A percentile compares a stretch with the other conserved stretches of the same genome.
phyloP scores from a whole-genome alignment of 495 filamentous ascomycete genomes.

The Penicillium cosmopolitanum region DNA sequence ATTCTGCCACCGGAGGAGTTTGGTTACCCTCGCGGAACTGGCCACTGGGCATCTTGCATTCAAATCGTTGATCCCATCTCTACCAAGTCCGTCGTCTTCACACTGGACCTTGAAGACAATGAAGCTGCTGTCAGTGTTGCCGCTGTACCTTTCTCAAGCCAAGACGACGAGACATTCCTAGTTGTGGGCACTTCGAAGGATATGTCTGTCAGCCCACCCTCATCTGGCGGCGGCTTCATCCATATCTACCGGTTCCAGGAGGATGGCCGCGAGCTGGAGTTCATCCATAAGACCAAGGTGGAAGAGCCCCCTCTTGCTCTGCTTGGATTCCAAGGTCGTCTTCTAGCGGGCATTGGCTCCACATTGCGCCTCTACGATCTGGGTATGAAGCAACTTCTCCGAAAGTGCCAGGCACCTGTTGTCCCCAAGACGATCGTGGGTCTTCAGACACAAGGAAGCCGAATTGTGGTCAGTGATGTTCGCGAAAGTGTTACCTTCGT shows the following conservation, averaged over 20 bases:
- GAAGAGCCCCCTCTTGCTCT: constrained; percentile 89
- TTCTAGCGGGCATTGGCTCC: constrained; percentile 82
- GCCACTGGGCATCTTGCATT: constrained; percentile 95
- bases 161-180: constrained; percentile 87
- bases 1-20: constrained; percentile 81
- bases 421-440: constrained; percentile 82
- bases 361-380: constrained; percentile 87
- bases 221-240: constrained; percentile 77
- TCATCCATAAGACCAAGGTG: constrained; percentile 93
- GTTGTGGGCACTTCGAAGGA: constrained; percentile 94
- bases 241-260: constrained; percentile 92
- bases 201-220: constrained; percentile 74
- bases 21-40: constrained; percentile 79
- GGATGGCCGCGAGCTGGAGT: constrained; percentile 82
- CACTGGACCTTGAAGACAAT: constrained; percentile 83
- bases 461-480: constrained; percentile 90
- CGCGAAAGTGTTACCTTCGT: constrained; percentile 88
- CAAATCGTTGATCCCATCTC: constrained; percentile 82
- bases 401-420: constrained; percentile 84
- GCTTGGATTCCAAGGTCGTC: constrained; percentile 86
- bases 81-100: constrained; percentile 71
- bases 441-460: constrained; percentile 86
- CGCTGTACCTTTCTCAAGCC: constrained; percentile 79
- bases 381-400: constrained; percentile 84
- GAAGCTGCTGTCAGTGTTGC: constrained; percentile 89